These are phyloP conservation scores for Botrytis porri DNA, from an alignment of 2,329 filamentous ascomycete genomes.

Conservation along the genomic window DNA sequence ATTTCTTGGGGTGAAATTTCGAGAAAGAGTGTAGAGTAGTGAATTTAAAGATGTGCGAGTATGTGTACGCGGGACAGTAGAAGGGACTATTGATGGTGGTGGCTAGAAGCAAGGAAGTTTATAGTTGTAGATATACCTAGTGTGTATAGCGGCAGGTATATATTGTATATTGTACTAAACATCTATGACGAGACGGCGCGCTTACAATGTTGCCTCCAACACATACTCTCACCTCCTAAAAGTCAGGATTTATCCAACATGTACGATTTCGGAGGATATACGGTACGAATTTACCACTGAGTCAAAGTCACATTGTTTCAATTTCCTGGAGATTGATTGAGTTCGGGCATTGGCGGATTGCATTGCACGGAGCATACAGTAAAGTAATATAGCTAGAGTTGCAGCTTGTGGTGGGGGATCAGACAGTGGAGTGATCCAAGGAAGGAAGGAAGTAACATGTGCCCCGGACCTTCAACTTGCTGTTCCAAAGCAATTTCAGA, in stretches of 20 bases:
- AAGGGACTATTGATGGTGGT: background rate
- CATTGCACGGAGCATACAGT: background rate
- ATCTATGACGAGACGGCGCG: background rate
- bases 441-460: background rate
- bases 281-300: background rate
- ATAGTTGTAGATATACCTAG: background rate
- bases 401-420: background rate
- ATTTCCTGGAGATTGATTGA: background rate
- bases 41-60: background rate
- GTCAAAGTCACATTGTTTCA: background rate
- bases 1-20: too few species aligned
- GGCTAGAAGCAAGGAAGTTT: background rate
- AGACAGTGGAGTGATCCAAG: background rate
- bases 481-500: background rate
- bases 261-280: background rate
- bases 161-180: background rate
- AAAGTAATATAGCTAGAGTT: background rate
- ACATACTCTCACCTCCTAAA: background rate
- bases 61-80: background rate
- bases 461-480: background rate
- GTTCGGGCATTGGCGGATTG: background rate
- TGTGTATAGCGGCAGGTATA: background rate
- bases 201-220: background rate
- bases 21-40: background rate
- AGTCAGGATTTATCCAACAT: background rate